phyloP scores from a whole-genome alignment of 2,329 filamentous ascomycete species.

The Fusarium caatingaense region DNA sequence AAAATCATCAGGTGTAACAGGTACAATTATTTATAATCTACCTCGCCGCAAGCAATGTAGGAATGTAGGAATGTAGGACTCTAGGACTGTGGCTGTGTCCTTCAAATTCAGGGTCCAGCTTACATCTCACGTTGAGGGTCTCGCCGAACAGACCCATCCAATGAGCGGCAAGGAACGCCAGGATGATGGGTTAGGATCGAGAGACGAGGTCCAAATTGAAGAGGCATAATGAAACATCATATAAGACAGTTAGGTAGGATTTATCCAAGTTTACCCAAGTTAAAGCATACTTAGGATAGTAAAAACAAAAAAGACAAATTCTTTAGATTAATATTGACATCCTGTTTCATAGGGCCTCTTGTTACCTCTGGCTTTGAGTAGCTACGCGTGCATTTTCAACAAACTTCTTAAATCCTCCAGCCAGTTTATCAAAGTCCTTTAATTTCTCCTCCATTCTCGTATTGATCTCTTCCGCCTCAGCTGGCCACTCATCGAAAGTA shows the following conservation, averaged over 20 bases:
- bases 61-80: too few relatives aligned
- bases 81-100: not conserved
- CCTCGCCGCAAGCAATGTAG: too few relatives aligned
- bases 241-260: too few relatives aligned
- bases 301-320: too few relatives aligned
- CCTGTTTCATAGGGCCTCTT: too few relatives aligned
- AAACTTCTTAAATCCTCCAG: slow-evolving; percentile 13
- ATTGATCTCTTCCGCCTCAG: slow-evolving; percentile 7
- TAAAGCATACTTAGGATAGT: too few relatives aligned
- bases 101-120: not conserved
- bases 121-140: not conserved
- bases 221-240: too few relatives aligned
- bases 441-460: not conserved
- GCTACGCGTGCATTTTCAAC: slow-evolving; percentile 7
- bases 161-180: not conserved
- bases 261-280: too few relatives aligned
- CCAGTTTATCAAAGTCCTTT: not conserved
- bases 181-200: not conserved
- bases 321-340: too few relatives aligned
- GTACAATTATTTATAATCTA: not conserved
- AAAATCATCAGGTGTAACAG: not conserved
- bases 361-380: not conserved
- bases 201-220: too few relatives aligned
- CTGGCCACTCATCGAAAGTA: not conserved
- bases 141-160: not conserved